Evolutionary conservation across 768 basidiomycete genomes (phyloP).

Genomic region (Mycena pura): DNA sequence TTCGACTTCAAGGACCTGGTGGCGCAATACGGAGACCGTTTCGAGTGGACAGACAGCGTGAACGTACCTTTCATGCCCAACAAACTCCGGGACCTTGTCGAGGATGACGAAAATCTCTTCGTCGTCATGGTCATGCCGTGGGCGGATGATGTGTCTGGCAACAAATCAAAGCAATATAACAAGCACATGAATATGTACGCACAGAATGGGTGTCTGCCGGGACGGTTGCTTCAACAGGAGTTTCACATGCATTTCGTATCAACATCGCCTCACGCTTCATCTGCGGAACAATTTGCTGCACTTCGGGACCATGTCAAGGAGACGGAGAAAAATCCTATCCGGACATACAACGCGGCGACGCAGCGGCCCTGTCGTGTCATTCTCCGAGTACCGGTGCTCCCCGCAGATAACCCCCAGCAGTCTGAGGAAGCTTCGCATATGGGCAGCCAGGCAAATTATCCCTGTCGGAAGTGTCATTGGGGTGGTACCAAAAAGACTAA

Average conservation of each 20-base stretch:
- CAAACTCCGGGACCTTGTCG: background rate
- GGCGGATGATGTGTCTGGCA: constrained; percentile 33
- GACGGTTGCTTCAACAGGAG: constrained; percentile 38
- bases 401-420: no score
- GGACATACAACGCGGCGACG: background rate
- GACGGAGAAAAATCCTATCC: background rate
- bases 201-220: constrained; percentile 35
- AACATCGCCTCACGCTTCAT: constrained; percentile 28
- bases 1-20: no score
- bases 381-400: no score
- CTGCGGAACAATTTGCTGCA: background rate
- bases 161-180: constrained; percentile 36
- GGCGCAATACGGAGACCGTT: background rate
- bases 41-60: background rate
- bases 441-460: no score
- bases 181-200: constrained; percentile 43
- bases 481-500: no score
- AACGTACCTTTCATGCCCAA: constrained; percentile 1
- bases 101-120: constrained; percentile 17
- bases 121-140: constrained; percentile 16
- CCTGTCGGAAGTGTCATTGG: no score
- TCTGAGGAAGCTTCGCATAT: no score
- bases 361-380: background rate
- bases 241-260: constrained; percentile 33
- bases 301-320: background rate